phyloP scores from a whole-genome alignment of 768 basidiomycete genomes.

The Panaeolus papilionaceus region DNA sequence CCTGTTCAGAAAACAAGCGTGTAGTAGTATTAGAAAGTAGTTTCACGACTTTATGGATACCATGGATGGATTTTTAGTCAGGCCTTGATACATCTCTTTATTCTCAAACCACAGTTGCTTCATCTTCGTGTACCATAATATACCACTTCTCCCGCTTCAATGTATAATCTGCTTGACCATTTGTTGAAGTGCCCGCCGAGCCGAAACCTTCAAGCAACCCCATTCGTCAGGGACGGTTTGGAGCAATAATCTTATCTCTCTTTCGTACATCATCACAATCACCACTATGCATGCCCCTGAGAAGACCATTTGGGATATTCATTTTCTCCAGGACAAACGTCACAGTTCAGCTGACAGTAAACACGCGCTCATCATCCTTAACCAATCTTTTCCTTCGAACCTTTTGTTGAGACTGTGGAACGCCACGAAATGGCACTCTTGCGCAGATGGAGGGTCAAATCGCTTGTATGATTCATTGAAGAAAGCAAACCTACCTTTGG shows the following conservation, averaged over 20 bases:
- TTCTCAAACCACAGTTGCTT: conserved; percentile 10
- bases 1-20: not conserved
- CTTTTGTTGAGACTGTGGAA: conserved; percentile 71
- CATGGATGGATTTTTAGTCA: conserved; percentile 3
- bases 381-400: conserved; percentile 78
- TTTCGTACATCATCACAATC: not conserved
- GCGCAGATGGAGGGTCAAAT: conserved; percentile 92
- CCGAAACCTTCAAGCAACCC: not conserved
- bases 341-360: conserved; percentile 16
- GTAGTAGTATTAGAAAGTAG: conserved; percentile 16
- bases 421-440: conserved; percentile 58
- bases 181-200: too few species aligned
- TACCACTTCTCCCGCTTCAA: not conserved
- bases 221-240: not conserved
- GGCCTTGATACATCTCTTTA: not conserved
- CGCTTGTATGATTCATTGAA: conserved; percentile 67
- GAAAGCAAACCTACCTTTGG: conserved; percentile 28
- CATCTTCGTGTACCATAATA: conserved; percentile 6
- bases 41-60: conserved; percentile 9
- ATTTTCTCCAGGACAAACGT: conserved; percentile 41
- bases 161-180: not conserved
- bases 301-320: conserved; percentile 44
- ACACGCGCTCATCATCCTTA: conserved; percentile 83
- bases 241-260: conserved; percentile 7
- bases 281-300: not conserved